Conservation (phyloP, 176 grass and related monocot genomes). For the Saccharum officinarum region DNA sequence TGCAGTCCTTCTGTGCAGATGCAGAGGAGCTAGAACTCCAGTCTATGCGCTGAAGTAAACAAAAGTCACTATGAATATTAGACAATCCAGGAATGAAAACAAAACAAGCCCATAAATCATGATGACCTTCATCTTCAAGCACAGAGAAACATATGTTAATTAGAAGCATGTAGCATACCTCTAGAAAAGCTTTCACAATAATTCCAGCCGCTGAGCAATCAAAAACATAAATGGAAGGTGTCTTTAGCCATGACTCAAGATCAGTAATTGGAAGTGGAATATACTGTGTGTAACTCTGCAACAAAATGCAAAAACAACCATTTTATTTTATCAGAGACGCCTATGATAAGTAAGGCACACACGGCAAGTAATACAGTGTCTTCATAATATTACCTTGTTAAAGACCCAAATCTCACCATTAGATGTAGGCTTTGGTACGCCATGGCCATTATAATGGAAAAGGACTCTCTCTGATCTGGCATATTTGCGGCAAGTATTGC, state of each 20-base stretch:
- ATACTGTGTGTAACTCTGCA: constrained; percentile 98
- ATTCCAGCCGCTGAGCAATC: constrained; percentile 92
- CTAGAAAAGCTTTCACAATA: constrained; percentile 85
- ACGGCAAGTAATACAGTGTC: constrained; percentile 2
- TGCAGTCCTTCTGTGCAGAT: constrained; percentile 81
- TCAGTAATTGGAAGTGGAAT: constrained; percentile 93
- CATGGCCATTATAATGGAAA: constrained; percentile 99
- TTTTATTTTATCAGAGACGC: background rate
- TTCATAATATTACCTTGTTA: constrained; percentile 71
- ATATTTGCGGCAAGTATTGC: constrained; percentile 93
- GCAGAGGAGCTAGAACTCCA: constrained; percentile 60
- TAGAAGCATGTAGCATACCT: constrained; percentile 54
- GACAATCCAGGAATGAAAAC: constrained; percentile 13
- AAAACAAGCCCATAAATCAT: constrained; percentile 1
- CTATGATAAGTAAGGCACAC: background rate
- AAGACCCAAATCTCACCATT: constrained; percentile 99
- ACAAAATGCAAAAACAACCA: constrained; percentile 12
- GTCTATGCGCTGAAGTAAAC: constrained; percentile 63
- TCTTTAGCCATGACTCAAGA: constrained; percentile 94
- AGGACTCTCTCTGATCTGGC: constrained; percentile 95
- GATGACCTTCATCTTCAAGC: constrained; percentile 2
- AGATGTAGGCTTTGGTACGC: constrained; percentile 89
- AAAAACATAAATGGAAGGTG: constrained; percentile 98
- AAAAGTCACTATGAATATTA: constrained; percentile 16
- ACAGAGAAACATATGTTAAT: background rate